Base-by-base conservation (phyloP, 129 eudicot genomes). In the Artemisia tridentata region DNA sequence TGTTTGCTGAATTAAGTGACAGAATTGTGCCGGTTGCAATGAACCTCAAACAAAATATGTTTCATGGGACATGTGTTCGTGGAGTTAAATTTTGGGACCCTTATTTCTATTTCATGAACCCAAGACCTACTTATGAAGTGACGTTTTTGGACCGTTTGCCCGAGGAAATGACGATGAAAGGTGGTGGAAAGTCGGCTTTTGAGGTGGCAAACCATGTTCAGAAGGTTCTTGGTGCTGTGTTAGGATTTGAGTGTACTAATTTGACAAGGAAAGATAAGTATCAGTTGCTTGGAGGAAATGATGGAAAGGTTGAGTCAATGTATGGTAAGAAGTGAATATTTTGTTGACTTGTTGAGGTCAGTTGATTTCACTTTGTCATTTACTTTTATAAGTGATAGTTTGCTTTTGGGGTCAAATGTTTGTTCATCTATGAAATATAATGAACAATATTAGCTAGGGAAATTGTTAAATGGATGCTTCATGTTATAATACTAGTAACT, bases 241-340 rank as follows among this genome's bases (percentile, higher is more conserved):
- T 92, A 4, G 98, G 96, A 11, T 92, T 92, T 52, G 95, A 92
- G 68, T 86, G 96, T 80, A 92, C 98, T 18, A 86, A 89, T 65
- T 74, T 89, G 88, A 92, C 98, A 0, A 84, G 96, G 84, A 92
- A 92, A 75, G 98, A 92, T 52, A 92, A 93, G 83, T 93, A 93
- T 54, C 60, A 81, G 84, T 71, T 93, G 79, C 97, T 93, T 72
- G 98, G 97, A 23, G 97, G 97, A 59, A 89, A 89, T 75, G 98
- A 93, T 72, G 98, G 98, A n/a, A 89, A 89, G 79, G 97, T 93
- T 64, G 96, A 90, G 67, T 90, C 93, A 2, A 90, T 90, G 88
- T 82, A 84, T 71, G 74, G 85, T 69, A 86, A 86, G 80, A 86
- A 89, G 68, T 82, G 81, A 70, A 63, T 11, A 4, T 16, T 12